Evolutionary conservation across 108 stramenopile species (phyloP).

Genomic region (Seminavis robusta): DNA sequence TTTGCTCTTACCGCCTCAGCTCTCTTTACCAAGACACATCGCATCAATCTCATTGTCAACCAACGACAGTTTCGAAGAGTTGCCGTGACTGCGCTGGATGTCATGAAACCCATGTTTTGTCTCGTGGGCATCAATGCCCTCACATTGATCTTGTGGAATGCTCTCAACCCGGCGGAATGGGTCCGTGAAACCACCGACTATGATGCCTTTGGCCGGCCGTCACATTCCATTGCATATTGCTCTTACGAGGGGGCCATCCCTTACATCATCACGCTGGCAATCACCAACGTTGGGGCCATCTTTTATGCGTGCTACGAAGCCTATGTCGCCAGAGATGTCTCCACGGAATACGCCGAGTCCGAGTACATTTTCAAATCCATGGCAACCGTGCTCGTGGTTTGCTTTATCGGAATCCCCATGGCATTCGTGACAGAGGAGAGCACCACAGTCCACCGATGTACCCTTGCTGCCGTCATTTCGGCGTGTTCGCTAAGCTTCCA

Average conservation of each 20-base stretch:
- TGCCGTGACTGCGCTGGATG: conserved; percentile 38
- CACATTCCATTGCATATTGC: too few relatives aligned
- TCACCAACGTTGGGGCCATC: conserved; percentile 24
- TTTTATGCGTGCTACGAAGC: conserved; percentile 36
- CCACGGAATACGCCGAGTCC: conserved; percentile 49
- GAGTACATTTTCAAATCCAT: conserved; percentile 35
- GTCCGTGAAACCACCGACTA: conserved; percentile 10
- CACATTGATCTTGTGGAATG: conserved; percentile 41
- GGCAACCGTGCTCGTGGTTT: conserved; percentile 9
- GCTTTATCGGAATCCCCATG: conserved; percentile 41
- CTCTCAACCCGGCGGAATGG: conserved; percentile 33
- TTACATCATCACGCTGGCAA: conserved; percentile 20
- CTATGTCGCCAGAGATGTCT: conserved; percentile 43
- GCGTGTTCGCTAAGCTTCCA: conserved; percentile 18
- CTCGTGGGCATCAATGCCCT: conserved; percentile 24
- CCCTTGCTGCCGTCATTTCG: conserved; percentile 24
- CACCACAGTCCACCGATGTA: conserved; percentile 14
- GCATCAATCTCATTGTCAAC: conserved; percentile 31
- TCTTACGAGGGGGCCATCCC: conserved; percentile 14
- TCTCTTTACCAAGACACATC: conserved; percentile 43
- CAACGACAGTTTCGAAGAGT: conserved; percentile 28
- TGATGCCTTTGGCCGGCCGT: conserved; percentile 32
- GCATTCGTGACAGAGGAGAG: conserved; percentile 22
- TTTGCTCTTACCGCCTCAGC: conserved; percentile 41
- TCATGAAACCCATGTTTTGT: conserved; percentile 36